phyloP scores from a whole-genome alignment of 495 filamentous ascomycete genomes.

The Talaromyces wortmannii region DNA sequence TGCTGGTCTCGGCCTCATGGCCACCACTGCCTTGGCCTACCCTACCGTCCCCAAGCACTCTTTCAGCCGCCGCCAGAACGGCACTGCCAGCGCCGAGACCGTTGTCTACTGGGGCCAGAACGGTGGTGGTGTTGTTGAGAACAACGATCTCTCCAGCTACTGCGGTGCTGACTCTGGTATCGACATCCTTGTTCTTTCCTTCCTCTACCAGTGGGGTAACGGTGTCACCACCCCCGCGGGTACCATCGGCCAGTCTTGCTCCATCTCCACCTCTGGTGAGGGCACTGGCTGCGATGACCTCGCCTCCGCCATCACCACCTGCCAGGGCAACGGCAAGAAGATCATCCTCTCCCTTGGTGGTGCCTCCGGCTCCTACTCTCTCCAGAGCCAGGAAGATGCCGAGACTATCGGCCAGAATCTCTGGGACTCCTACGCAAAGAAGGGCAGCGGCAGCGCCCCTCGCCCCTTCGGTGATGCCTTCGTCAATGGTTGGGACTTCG shows the following conservation, averaged over 20 bases:
- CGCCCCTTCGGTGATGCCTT: constrained; percentile 46
- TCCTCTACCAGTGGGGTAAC: constrained; percentile 35
- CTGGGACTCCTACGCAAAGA: constrained; percentile 41
- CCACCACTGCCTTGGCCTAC: constrained; percentile 32
- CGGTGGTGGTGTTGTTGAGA: constrained; percentile 28
- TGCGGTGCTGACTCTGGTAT: constrained; percentile 29
- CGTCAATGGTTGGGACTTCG: constrained; percentile 56
- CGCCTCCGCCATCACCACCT: constrained; percentile 36
- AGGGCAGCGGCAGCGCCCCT: constrained; percentile 2
- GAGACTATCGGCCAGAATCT: constrained; percentile 38
- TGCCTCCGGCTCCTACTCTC: constrained; percentile 25
- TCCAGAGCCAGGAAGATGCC: constrained; percentile 33
- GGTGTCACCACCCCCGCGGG: constrained; percentile 18
- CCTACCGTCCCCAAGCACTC: constrained; percentile 21
- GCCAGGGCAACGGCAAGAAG: constrained; percentile 41
- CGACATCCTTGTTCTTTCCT: constrained; percentile 46
- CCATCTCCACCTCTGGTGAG: constrained; percentile 7
- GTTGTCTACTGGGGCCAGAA: constrained; percentile 43
- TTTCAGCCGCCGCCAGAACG: background rate
- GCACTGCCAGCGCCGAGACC: constrained; percentile 16
- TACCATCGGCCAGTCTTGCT: constrained; percentile 15
- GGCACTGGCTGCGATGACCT: constrained; percentile 28
- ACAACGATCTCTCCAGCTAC: constrained; percentile 34
- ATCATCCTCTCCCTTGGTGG: constrained; percentile 46
- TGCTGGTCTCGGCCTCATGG: constrained; percentile 52